Conservation (phyloP, 495 filamentous ascomycete genomes). For the Trichoderma orchidacearum region DNA sequence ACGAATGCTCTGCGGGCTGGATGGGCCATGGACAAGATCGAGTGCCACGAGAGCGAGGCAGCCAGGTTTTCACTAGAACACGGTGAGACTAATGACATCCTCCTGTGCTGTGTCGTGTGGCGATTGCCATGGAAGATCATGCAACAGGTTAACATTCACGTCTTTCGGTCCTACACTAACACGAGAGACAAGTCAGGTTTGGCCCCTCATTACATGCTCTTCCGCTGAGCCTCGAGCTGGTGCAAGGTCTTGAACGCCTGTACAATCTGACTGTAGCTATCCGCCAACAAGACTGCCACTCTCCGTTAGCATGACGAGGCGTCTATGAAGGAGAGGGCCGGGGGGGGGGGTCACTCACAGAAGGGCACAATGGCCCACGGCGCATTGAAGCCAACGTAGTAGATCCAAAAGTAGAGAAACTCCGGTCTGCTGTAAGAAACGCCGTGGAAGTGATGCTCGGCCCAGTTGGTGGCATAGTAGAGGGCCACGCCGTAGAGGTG, state of each 20-base stretch:
- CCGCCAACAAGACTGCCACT: neutral
- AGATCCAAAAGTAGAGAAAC: constrained; percentile 72
- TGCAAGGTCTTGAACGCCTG: neutral
- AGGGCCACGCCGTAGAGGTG: constrained; percentile 79
- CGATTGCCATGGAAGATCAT: too few species aligned
- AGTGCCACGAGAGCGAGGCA: too few species aligned
- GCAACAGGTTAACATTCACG: too few species aligned
- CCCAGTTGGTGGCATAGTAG: constrained; percentile 72
- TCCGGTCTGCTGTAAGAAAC: constrained; percentile 62
- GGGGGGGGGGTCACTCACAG: constrained; percentile 9
- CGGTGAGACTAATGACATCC: too few species aligned
- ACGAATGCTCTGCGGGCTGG: too few species aligned
- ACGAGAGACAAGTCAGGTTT: neutral
- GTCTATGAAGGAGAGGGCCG: neutral
- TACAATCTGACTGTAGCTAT: neutral
- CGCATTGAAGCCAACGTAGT: constrained; percentile 75
- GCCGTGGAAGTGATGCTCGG: constrained; percentile 45
- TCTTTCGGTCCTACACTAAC: too few species aligned
- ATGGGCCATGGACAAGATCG: too few species aligned
- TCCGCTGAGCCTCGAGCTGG: neutral
- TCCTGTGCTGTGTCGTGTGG: too few species aligned
- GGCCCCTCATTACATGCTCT: neutral
- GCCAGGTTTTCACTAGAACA: too few species aligned
- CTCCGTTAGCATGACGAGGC: neutral
- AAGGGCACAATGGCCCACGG: constrained; percentile 73